phyloP scores from a whole-genome alignment of 441 rosid genomes.

The Cnidoscolus chayamansa region DNA sequence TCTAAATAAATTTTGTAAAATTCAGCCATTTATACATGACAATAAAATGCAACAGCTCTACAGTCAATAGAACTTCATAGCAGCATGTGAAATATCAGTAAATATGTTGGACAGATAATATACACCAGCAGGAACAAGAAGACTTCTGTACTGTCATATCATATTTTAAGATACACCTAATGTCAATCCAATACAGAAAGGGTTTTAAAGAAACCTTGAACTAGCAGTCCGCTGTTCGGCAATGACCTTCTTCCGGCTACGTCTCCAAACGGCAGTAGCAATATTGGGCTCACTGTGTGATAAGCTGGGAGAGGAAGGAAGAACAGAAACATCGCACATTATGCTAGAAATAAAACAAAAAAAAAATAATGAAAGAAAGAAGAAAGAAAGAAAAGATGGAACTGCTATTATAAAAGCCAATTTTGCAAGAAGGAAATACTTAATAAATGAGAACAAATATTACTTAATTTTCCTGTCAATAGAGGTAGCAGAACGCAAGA shows the following conservation, averaged over 20 bases:
- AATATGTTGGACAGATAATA: background rate
- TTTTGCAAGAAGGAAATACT: background rate
- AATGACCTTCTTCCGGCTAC: conserved; percentile 93
- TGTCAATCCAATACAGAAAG: conserved; percentile 21
- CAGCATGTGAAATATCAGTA: background rate
- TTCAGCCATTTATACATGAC: too few relatives aligned
- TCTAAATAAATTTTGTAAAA: too few relatives aligned
- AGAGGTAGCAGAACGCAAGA: conserved; percentile 55
- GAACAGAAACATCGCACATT: conserved; percentile 11
- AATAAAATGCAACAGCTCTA: too few relatives aligned
- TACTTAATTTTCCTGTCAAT: conserved; percentile 76
- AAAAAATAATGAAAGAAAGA: background rate
- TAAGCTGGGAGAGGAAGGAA: conserved; percentile 46
- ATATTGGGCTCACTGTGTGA: conserved; percentile 97
- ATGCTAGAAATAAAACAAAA: background rate
- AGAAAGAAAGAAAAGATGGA: background rate
- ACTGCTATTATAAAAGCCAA: background rate
- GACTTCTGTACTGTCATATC: background rate
- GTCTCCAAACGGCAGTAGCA: conserved; percentile 83
- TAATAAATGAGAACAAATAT: conserved; percentile 3
- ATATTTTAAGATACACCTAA: conserved; percentile 10
- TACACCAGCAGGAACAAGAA: background rate
- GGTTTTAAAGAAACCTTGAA: conserved; percentile 67
- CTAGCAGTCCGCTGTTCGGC: conserved; percentile 98
- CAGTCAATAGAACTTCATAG: too few relatives aligned